phyloP scores from a whole-genome alignment of 2,329 filamentous ascomycete species.

The Venturia carpophila region DNA sequence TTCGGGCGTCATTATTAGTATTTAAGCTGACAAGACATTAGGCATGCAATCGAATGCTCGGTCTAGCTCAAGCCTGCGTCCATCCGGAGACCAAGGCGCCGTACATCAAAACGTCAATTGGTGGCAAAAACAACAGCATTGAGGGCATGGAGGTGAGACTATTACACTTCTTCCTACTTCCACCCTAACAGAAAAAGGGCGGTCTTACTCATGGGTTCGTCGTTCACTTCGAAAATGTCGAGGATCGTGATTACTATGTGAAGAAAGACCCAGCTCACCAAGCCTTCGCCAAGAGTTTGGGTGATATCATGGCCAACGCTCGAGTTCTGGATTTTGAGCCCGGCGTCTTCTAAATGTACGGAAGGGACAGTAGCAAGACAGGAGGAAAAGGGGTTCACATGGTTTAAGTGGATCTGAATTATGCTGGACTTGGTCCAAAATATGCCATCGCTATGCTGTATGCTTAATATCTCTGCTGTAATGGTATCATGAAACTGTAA shows the following conservation, averaged over 20 bases:
- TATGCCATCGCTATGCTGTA: conserved; percentile 23
- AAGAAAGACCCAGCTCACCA: conserved; percentile 56
- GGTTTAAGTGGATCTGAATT: background rate
- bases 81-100: conserved; percentile 50
- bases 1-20: background rate
- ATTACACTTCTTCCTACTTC: background rate
- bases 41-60: conserved; percentile 51
- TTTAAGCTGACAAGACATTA: conserved; percentile 27
- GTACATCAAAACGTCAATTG: conserved; percentile 53
- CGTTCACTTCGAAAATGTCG: conserved; percentile 53
- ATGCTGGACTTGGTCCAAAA: conserved; percentile 18
- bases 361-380: background rate
- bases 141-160: conserved; percentile 52
- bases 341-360: conserved; percentile 38
- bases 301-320: conserved; percentile 44
- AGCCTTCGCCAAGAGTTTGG: conserved; percentile 48
- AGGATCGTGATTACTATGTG: conserved; percentile 63
- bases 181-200: conserved; percentile 31
- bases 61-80: conserved; percentile 50
- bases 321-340: conserved; percentile 54
- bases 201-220: conserved; percentile 64
- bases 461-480: background rate
- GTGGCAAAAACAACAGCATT: conserved; percentile 54
- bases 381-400: background rate
- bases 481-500: conserved; percentile 45